A percentile compares a stretch with the other conserved stretches of the same genome.
Evolutionary conservation across 768 basidiomycete species (phyloP).

Genomic region (Boletellus sp.): DNA sequence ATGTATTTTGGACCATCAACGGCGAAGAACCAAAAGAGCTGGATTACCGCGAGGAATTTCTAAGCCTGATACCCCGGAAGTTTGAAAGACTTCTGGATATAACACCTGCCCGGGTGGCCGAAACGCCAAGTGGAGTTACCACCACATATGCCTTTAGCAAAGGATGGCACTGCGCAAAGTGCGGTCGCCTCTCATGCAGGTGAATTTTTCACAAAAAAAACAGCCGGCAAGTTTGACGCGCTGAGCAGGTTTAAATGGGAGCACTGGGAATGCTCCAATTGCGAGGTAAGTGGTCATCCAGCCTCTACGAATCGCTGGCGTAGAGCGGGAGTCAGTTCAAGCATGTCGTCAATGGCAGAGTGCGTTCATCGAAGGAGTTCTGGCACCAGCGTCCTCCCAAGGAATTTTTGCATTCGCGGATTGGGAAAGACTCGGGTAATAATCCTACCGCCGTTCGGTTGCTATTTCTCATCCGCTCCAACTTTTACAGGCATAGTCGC

Average conservation of each 20-base stretch:
- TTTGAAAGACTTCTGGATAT: constrained; percentile 37
- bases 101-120: constrained; percentile 33
- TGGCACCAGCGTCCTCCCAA: constrained; percentile 30
- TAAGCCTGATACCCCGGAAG: constrained; percentile 34
- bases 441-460: neutral
- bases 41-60: constrained; percentile 47
- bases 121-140: constrained; percentile 34
- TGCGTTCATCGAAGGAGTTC: constrained; percentile 36
- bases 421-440: constrained; percentile 30
- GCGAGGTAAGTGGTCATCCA: constrained; percentile 40
- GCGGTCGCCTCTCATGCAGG: constrained; percentile 76
- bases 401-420: constrained; percentile 26
- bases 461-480: neutral
- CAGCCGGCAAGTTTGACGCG: neutral
- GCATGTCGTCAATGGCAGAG: constrained; percentile 17
- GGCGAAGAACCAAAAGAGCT: constrained; percentile 35
- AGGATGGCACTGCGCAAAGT: constrained; percentile 65
- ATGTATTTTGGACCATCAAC: constrained; percentile 48
- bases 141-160: constrained; percentile 56
- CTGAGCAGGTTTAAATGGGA: constrained; percentile 65
- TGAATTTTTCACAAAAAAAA: constrained; percentile 29
- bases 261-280: constrained; percentile 64
- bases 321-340: constrained; percentile 8
- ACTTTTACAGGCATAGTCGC: constrained; percentile 18
- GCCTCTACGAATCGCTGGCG: neutral